phyloP scores from a whole-genome alignment of 2,329 filamentous ascomycete genomes.

The Penicillium sp. region DNA sequence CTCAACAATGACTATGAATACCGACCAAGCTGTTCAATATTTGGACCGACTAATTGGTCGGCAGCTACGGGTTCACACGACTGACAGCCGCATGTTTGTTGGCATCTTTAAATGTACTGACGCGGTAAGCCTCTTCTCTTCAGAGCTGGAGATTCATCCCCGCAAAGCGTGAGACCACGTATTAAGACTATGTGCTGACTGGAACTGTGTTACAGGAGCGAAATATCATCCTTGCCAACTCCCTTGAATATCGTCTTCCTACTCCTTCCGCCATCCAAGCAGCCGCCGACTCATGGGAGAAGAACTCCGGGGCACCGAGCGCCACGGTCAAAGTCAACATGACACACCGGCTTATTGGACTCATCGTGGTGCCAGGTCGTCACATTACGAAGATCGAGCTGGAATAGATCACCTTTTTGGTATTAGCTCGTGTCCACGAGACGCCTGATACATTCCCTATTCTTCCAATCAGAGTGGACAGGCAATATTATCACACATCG shows the following conservation, averaged over 20 bases:
- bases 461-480: slow-evolving; percentile 13
- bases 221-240: slow-evolving; percentile 82
- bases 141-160: neutral
- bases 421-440: slow-evolving; percentile 8
- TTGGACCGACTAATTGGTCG: slow-evolving; percentile 69
- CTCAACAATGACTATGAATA: slow-evolving; percentile 33
- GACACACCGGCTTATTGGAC: slow-evolving; percentile 80
- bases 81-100: slow-evolving; percentile 83
- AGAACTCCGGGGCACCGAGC: slow-evolving; percentile 17
- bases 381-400: slow-evolving; percentile 87
- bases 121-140: slow-evolving; percentile 58
- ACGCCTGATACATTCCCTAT: neutral
- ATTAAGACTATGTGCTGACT: neutral
- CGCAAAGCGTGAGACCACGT: neutral
- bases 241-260: slow-evolving; percentile 86
- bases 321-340: slow-evolving; percentile 64
- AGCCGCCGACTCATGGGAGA: slow-evolving; percentile 30
- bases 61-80: slow-evolving; percentile 75
- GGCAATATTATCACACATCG: slow-evolving; percentile 6
- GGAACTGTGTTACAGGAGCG: slow-evolving; percentile 60
- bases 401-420: slow-evolving; percentile 57
- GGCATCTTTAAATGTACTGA: slow-evolving; percentile 95
- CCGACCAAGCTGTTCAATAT: slow-evolving; percentile 38
- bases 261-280: slow-evolving; percentile 50
- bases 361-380: slow-evolving; percentile 85